Base-by-base conservation (phyloP, 805 yeast genomes). In the Lachancea dasiensis region DNA sequence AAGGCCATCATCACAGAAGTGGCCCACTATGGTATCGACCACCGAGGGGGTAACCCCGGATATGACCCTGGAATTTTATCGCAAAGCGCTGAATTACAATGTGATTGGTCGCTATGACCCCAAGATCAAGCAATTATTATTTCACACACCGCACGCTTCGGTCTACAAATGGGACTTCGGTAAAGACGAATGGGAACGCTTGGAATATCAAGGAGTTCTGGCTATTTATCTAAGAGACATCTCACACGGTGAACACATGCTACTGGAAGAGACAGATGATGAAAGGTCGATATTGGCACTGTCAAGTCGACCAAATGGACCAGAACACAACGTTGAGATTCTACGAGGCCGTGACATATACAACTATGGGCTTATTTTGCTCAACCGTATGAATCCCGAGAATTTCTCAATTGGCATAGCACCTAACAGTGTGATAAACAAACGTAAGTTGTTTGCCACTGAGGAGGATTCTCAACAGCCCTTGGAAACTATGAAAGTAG, bases 101-200 rank as follows among this genome's bases (percentile, higher is more conserved):
- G 89, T 83, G 36, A 79, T 83, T 21, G 79, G 82, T 17, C 70
- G 87, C 43, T 83, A 83, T 52, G 94, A 83, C 48, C 83, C 89
- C 0, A 68, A 69, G 45, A 75, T 81, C 34, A 76, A 80, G 40
- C 85, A 79, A 52, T 65, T 83, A 21, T 61, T 81, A 28, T 80
- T 75, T 50, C 73, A 78, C 36, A 74, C 89, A 2, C 77, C 89
- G 11, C 85, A 81, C 55, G 77, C 83, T 39, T 84, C 81, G 22
- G 67, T 81, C 13, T 83, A 81, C 58, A 73, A 77, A 52, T 82
- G 74, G 63, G 74, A 73, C 46, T 67, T 69, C 15, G 67, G 61
- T 6, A 60, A 61, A 21, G 77, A 73, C 45, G 83, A 79, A 48
- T 83, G 94, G 94, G 67, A 68, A 24, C 81, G 82, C 47, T 58